Evolutionary conservation across 2,329 filamentous ascomycete species (phyloP), one percentile per base, ranked within the genome.

Genomic region (Alternaria dauci): DNA sequence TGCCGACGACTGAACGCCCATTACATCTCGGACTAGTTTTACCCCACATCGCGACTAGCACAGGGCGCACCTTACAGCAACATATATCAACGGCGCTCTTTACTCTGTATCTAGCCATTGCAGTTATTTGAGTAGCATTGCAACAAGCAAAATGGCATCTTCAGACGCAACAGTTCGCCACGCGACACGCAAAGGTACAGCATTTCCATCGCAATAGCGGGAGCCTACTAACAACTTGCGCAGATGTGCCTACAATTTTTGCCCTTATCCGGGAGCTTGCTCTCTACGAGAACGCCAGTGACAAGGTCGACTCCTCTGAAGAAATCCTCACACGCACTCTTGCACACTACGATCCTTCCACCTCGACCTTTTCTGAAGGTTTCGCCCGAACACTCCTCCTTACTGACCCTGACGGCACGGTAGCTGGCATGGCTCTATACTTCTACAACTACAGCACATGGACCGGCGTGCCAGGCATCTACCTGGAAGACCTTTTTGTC

Each of bases 391-490:
- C 92, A 51, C 84, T 96, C 34, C 82, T 95, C 55, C 80, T 94
- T 55, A 76, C 77, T 1, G 81, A 83, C 20, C 71, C 75, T 16
- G 74, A 76, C 30, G 75, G 71, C 43, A 71, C 77, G 32, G 74
- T 87, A 78, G 91, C 88, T 0, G 93, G 91, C 48, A 92, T 97
- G 86, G 93, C 93, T 1, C 81, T 97, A 41, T 97, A 93, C 81
- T 98, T 96, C 79, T 93, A 94, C 84, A 98, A 94, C 81, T 98
- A 97, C 81, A 93, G 89, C 74, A 97, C 94, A 0, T 98, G 95
- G 95, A 87, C 91, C 8, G 87, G 91, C n/a, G 87, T 87, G 46
- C 88, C 94, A 0, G 94, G 94, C 3, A 91, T 99, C 73, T 97
- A 96, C 78, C 88, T 98, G 38, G 94, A 98, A 78, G 94, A 98